A percentile compares a stretch with the other conserved stretches of the same genome.
Evolutionary conservation across 257 asterid genomes (phyloP).

Genomic region (Fraxinus cuspidata): DNA sequence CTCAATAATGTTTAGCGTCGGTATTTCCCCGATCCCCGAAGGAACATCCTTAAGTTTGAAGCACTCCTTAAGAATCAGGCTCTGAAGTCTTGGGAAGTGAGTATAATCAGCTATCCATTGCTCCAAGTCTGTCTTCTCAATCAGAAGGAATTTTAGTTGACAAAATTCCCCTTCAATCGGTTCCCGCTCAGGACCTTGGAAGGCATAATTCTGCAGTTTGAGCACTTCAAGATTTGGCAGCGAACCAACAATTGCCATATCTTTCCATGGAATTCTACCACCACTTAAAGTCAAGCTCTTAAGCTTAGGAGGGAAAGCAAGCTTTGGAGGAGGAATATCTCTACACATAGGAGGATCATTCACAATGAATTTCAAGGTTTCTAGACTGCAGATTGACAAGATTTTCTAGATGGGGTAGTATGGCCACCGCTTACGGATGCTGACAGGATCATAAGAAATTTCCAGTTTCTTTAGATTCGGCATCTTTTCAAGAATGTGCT

Average conservation of each 20-base stretch:
- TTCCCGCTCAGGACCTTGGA: background rate
- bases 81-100: conserved; percentile 11
- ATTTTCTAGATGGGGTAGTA: conserved; percentile 11
- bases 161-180: background rate
- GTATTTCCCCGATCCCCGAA: background rate
- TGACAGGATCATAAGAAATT: conserved; percentile 3
- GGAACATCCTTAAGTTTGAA: conserved; percentile 3
- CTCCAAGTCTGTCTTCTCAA: background rate
- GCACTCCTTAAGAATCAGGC: background rate
- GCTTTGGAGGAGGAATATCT: background rate
- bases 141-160: background rate
- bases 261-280: background rate
- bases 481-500: background rate
- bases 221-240: background rate
- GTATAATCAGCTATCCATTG: conserved; percentile 1
- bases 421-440: background rate
- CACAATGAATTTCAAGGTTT: conserved; percentile 5
- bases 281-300: conserved; percentile 3
- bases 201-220: background rate
- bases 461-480: conserved; percentile 17
- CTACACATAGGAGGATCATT: background rate
- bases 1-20: conserved; percentile 11
- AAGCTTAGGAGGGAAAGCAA: conserved; percentile 4
- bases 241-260: background rate
- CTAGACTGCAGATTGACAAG: conserved; percentile 22